Evolutionary conservation across 2,329 filamentous ascomycete species (phyloP).

Genomic region (Stemphylium beticola): DNA sequence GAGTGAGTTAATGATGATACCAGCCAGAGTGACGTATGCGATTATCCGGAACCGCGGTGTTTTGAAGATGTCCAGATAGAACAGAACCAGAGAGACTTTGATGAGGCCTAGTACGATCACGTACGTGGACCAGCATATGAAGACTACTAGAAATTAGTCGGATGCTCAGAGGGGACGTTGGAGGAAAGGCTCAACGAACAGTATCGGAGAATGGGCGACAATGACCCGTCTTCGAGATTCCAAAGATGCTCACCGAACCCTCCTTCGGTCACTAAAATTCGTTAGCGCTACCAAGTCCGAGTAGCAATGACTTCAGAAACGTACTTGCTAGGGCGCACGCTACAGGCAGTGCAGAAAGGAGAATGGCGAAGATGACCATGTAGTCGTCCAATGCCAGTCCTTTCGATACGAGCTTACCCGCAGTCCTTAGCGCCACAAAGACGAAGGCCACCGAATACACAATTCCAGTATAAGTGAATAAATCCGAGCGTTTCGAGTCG

Average conservation of each 20-base stretch:
- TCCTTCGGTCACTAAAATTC: constrained; percentile 19
- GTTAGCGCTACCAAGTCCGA: constrained; percentile 3
- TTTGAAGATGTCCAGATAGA: constrained; percentile 41
- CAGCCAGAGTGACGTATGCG: constrained; percentile 22
- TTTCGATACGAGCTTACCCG: constrained; percentile 22
- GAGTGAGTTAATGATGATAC: constrained; percentile 24
- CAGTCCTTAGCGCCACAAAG: constrained; percentile 21
- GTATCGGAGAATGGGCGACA: constrained; percentile 16
- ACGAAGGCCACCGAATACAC: constrained; percentile 22
- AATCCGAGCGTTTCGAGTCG: constrained; percentile 10
- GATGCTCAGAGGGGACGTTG: not conserved
- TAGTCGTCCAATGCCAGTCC: constrained; percentile 27
- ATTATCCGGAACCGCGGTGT: constrained; percentile 19
- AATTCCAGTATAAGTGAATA: constrained; percentile 17
- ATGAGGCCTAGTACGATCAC: constrained; percentile 29
- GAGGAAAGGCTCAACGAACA: constrained; percentile 8
- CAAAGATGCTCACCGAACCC: constrained; percentile 36
- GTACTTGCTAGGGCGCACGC: constrained; percentile 28
- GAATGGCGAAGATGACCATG: constrained; percentile 22
- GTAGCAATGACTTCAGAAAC: not conserved
- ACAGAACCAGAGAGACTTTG: constrained; percentile 34
- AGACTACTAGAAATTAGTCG: constrained; percentile 15
- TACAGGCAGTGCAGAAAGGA: constrained; percentile 25
- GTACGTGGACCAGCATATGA: constrained; percentile 28
- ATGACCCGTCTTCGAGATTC: constrained; percentile 16